Conservation (phyloP, 306 rosid species). For the Sechiopsis laciniata region DNA sequence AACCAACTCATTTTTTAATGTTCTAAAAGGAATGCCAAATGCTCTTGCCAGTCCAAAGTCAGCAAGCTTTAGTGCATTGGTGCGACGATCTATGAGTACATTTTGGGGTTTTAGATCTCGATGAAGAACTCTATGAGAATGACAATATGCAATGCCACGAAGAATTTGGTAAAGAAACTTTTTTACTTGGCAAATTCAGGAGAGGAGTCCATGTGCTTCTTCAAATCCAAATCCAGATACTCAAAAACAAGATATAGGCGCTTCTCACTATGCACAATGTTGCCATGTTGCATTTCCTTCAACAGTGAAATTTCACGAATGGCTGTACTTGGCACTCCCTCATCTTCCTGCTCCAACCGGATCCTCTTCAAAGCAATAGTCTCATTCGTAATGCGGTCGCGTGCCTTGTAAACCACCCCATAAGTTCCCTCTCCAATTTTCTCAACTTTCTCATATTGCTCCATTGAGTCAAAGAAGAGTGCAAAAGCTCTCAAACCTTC, state of each 20-base stretch:
- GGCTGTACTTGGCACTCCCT: constrained; percentile 90
- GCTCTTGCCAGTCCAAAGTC: constrained; percentile 99
- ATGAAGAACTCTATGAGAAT: constrained; percentile 97
- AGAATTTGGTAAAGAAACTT: constrained; percentile 97
- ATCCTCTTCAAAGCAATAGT: constrained; percentile 82
- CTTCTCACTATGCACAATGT: too few relatives aligned
- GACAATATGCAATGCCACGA: constrained; percentile 98
- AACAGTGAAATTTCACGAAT: constrained; percentile 82
- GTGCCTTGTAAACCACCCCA: constrained; percentile 92
- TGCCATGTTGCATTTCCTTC: constrained; percentile 87
- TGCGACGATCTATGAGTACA: constrained; percentile 84
- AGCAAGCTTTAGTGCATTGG: constrained; percentile 92
- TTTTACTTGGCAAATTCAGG: too few relatives aligned
- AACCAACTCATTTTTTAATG: constrained; percentile 34
- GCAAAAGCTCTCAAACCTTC: background rate
- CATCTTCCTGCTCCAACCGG: constrained; percentile 90
- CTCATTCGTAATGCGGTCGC: constrained; percentile 67
- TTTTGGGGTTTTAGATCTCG: constrained; percentile 98
- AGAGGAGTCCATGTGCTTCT: too few relatives aligned
- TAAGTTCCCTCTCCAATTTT: constrained; percentile 91
- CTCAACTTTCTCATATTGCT: constrained; percentile 79
- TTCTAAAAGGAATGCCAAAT: constrained; percentile 97
- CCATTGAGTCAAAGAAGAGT: constrained; percentile 16
- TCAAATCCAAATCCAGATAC: too few relatives aligned
- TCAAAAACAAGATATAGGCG: too few relatives aligned